Conservation (phyloP, 306 rosid genomes). For the Macrotyloma uniflorum region DNA sequence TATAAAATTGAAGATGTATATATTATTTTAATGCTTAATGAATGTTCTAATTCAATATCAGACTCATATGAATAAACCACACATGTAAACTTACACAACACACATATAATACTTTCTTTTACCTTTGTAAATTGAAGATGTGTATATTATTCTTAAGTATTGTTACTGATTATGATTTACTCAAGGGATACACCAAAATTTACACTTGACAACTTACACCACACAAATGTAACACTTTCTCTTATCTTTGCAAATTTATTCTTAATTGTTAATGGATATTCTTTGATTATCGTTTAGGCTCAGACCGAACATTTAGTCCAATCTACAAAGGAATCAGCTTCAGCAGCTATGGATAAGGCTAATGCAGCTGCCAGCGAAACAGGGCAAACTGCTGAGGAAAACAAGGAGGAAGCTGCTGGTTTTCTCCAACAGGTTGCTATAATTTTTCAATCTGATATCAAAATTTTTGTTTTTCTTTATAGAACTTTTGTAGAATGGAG, state of each 20-base stretch:
- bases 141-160: too few species aligned
- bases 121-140: too few species aligned
- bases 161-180: background rate
- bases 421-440: constrained; percentile 57
- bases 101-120: too few species aligned
- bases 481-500: too few species aligned
- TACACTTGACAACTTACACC: too few species aligned
- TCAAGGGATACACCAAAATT: constrained; percentile 1
- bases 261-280: background rate
- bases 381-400: constrained; percentile 35
- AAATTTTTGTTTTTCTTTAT: too few species aligned
- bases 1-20: too few species aligned
- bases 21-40: too few species aligned
- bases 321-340: constrained; percentile 47
- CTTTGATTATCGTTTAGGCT: constrained; percentile 31
- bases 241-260: background rate
- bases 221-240: background rate
- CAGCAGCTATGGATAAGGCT: constrained; percentile 45
- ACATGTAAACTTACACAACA: too few species aligned
- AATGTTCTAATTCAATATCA: too few species aligned
- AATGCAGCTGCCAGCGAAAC: constrained; percentile 46
- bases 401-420: constrained; percentile 56
- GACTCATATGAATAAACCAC: too few species aligned
- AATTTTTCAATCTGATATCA: background rate
- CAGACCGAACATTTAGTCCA: constrained; percentile 39